A percentile compares a stretch with the other conserved stretches of the same genome.
Evolutionary conservation across 768 basidiomycete genomes (phyloP).

Genomic region (Amanita fuliginea): DNA sequence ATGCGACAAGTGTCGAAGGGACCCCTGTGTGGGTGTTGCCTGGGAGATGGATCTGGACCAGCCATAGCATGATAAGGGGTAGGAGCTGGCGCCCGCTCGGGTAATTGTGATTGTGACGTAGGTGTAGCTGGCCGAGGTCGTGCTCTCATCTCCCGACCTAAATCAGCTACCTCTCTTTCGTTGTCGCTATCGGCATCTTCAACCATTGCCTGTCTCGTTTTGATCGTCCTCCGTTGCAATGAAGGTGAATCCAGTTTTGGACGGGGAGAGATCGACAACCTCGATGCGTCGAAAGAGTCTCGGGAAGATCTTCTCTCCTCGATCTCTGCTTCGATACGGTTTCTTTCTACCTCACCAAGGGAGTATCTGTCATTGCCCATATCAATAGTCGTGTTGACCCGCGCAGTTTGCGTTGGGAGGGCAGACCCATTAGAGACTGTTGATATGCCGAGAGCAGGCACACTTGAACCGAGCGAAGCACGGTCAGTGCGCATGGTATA

Average conservation of each 20-base stretch:
- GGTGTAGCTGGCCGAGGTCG: constrained; percentile 2
- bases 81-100: constrained; percentile 23
- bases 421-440: neutral
- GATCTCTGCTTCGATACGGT: constrained; percentile 54
- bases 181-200: neutral
- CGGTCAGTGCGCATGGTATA: constrained; percentile 42
- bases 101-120: neutral
- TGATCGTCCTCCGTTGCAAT: neutral
- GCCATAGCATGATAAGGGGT: constrained; percentile 22
- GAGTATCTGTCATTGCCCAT: neutral
- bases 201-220: neutral
- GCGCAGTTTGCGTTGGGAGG: neutral
- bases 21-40: neutral
- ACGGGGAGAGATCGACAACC: constrained; percentile 2
- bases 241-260: neutral
- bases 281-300: constrained; percentile 1
- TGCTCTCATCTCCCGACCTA: neutral
- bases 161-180: neutral
- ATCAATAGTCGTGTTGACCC: neutral
- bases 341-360: constrained; percentile 47
- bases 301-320: constrained; percentile 50
- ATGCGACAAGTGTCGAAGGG: neutral
- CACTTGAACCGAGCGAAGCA: constrained; percentile 36
- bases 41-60: constrained; percentile 5
- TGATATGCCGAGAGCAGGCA: constrained; percentile 1